Evolutionary conservation across 2,329 filamentous ascomycete genomes (phyloP), one percentile per base, ranked within the genome.

Genomic region (Colletotrichum salicis): DNA sequence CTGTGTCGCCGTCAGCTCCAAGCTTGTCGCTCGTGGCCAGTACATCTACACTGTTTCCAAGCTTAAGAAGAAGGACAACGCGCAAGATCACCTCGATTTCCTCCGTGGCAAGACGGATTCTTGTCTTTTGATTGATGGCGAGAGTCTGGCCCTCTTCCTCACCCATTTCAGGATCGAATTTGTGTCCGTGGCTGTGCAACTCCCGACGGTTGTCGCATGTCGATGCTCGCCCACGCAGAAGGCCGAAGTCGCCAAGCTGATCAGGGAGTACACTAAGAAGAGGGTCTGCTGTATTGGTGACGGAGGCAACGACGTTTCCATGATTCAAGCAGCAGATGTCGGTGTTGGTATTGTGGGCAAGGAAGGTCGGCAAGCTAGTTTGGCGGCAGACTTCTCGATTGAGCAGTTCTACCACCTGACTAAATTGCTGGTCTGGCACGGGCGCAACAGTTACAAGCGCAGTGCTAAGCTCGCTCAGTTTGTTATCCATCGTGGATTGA

Each of bases 241-340:
- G 82, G 97, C 96, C 54, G 96, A 98, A 77, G 89, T 99, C 51
- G 96, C 97, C 11, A 91, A 90, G 75, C 88, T 98, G 60, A 99
- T 99, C 83, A 94, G 95, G 73, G 90, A 93, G 62, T 92, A 94
- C 82, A 99, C 96, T 24, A 95, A 94, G 82, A 98, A 98, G 82
- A 93, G 97, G 15, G 94, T 98, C 19, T 97, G 95, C 83, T 98
- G 96, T 79, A 99, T 99, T 76, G 96, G 96, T 48, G 96, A 99
- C 79, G 96, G 96, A 75, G 96, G 97, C 77, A 99, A 99, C 82
- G 97, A 99, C 80, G 96, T 99, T 5, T 96, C 93, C 76, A 99
- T 99, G 96, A 99, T 99, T 76, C 96, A 98, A 85, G 96, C 96
- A 8, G 96, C 97, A 1, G 96, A 99, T 78, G 95, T 99, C 0